These are phyloP conservation scores for Xanthoceras sorbifolium DNA, from an alignment of 345 rosid genomes.

Conservation along the genomic window DNA sequence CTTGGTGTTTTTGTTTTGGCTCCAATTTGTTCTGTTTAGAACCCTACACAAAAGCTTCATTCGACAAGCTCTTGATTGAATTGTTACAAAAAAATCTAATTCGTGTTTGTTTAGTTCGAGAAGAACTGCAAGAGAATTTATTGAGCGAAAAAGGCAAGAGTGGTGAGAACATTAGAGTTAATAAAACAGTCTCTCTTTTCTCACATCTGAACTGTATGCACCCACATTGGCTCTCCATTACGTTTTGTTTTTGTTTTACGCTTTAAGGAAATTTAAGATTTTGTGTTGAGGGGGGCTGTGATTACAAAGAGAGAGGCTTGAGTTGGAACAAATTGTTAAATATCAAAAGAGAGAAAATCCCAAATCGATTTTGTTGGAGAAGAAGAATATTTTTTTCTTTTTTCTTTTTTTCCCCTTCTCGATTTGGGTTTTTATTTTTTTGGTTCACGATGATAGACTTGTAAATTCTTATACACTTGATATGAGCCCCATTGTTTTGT, in stretches of 20 bases:
- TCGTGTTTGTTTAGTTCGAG: too few species aligned
- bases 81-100: too few species aligned
- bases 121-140: too few species aligned
- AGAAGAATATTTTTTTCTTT: background rate
- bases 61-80: too few species aligned
- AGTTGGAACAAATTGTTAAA: constrained; percentile 32
- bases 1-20: too few species aligned
- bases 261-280: background rate
- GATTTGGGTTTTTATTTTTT: constrained; percentile 27
- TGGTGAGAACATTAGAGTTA: too few species aligned
- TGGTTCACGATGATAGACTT: constrained; percentile 35
- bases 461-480: constrained; percentile 48
- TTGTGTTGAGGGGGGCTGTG: constrained; percentile 38
- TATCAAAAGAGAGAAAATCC: constrained; percentile 4
- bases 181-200: background rate
- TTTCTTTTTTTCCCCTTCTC: constrained; percentile 5
- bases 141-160: too few species aligned
- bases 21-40: too few species aligned
- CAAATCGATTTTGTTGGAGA: constrained; percentile 1
- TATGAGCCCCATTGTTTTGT: constrained; percentile 45
- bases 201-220: background rate
- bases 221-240: background rate
- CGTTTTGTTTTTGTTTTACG: background rate
- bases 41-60: too few species aligned
- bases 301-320: constrained; percentile 65